These are phyloP conservation scores for Neurospora cerealis DNA, from an alignment of 495 filamentous ascomycete species.

Conservation along the genomic window DNA sequence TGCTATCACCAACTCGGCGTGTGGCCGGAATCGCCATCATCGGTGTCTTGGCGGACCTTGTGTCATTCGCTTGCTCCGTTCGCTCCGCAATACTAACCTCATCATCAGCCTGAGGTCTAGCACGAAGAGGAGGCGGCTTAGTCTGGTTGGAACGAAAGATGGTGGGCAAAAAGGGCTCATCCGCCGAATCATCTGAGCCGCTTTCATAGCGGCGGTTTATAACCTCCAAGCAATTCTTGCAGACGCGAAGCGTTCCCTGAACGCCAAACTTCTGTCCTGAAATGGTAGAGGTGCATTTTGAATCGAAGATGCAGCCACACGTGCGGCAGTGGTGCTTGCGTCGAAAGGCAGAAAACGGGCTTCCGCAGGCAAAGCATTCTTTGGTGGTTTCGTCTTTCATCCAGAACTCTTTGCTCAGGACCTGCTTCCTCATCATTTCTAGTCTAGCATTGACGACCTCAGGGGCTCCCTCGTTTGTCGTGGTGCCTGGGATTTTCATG, in stretches of 20 bases:
- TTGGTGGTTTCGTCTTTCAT: slow-evolving; percentile 99
- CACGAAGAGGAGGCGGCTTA: slow-evolving; percentile 21
- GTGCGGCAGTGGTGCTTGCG: slow-evolving; percentile 94
- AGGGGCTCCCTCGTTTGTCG: slow-evolving; percentile 44
- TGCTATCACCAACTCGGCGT: slow-evolving; percentile 70
- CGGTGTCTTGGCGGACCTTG: slow-evolving; percentile 41
- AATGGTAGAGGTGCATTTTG: slow-evolving; percentile 87
- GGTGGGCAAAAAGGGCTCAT: slow-evolving; percentile 47
- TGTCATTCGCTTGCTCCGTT: slow-evolving; percentile 31
- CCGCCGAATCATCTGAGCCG: slow-evolving; percentile 71
- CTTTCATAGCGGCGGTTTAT: slow-evolving; percentile 87
- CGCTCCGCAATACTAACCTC: slow-evolving; percentile 32
- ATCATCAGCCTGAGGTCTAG: slow-evolving; percentile 22
- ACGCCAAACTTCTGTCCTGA: slow-evolving; percentile 83
- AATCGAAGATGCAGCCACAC: slow-evolving; percentile 94
- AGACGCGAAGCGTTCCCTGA: slow-evolving; percentile 74
- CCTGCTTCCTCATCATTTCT: slow-evolving; percentile 65
- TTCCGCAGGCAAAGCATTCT: slow-evolving; percentile 88
- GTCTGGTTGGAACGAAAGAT: slow-evolving; percentile 42
- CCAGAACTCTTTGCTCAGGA: slow-evolving; percentile 93
- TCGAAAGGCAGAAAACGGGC: slow-evolving; percentile 84
- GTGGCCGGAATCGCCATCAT: slow-evolving; percentile 86
- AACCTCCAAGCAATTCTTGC: slow-evolving; percentile 87
- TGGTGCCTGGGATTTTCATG: slow-evolving; percentile 43
- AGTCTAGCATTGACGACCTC: slow-evolving; percentile 51